phyloP scores from a whole-genome alignment of 129 eudicot species.

The Deinandra increscens region DNA sequence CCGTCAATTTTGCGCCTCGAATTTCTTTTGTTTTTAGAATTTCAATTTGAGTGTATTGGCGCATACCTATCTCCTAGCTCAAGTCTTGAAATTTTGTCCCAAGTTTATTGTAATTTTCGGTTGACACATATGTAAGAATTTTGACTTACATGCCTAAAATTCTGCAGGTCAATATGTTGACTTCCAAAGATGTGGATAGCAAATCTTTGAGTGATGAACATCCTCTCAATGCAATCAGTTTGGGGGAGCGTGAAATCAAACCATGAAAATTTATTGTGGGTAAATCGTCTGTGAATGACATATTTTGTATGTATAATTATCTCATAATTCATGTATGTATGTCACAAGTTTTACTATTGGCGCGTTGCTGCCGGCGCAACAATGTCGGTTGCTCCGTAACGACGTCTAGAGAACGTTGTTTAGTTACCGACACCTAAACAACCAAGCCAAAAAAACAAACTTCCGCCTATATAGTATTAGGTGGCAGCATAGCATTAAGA shows the following conservation, averaged over 20 bases:
- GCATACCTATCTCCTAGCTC: conserved; percentile 79
- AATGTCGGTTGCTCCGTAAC: no score
- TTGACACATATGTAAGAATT: not conserved
- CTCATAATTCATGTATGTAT: not conserved
- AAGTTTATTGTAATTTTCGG: not conserved
- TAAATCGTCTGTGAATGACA: conserved; percentile 11
- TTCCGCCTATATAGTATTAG: no score
- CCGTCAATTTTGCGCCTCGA: not conserved
- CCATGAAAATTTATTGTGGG: not conserved
- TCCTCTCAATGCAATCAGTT: conserved; percentile 30
- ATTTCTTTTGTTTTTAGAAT: conserved; percentile 42
- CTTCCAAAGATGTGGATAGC: conserved; percentile 51
- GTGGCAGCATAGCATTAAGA: no score
- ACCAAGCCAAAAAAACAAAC: no score
- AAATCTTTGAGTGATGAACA: conserved; percentile 33
- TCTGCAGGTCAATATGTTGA: conserved; percentile 44
- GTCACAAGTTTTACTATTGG: no score
- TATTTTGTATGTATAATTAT: not conserved
- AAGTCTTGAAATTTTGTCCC: conserved; percentile 60
- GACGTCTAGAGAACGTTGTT: no score
- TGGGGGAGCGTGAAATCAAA: conserved; percentile 51
- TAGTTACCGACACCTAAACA: no score
- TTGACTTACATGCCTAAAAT: not conserved
- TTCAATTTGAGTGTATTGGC: conserved; percentile 91
- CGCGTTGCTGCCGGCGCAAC: no score